Base-by-base conservation (phyloP, 495 filamentous ascomycete genomes). In the Astrothelium subdiscretum region DNA sequence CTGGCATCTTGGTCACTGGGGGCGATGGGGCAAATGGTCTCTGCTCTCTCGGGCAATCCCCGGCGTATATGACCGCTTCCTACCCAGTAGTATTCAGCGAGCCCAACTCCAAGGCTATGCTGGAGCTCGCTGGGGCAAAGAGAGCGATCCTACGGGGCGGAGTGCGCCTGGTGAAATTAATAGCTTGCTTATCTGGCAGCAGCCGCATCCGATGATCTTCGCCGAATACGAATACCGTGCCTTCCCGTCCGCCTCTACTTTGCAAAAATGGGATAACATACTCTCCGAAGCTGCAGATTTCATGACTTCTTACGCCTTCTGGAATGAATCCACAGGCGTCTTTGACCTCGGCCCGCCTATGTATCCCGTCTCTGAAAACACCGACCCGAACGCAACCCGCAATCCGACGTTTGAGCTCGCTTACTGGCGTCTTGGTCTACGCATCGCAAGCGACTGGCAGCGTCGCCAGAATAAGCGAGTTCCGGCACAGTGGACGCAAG, bases 101-200 rank as follows among this genome's bases (percentile, higher is more conserved):
- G 81, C 82, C 0, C 38, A 60, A 8, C 52, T 63, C 0, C 80
- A 82, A 62, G 80, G 81, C 13, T 85, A 83, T 64, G 62, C 65
- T 1, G 82, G 81, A 3, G 78, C 80, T 10, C 75, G 80, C 59
- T 79, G 79, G 76, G 80, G 82, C 8, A 85, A 85, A 69, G 83
- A 83, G 80, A 81, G 76, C 6, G 82, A 83, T 66, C 77, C 81
- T 0, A 76, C 77, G 3, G 81, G 82, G 54, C 70, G 80, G 59
- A 77, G 73, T 43, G 80, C 81, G 12, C 82, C 82, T 8, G 82
- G 80, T 18, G 79, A 81, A 63, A 83, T 83, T 65, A 81, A 83
- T 67, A 73, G 71, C 18, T 67, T 82, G 27, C 67, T 82, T 24
- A 80, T 81, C 59, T 82, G 80, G 80, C 80, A 82, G 62, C 80